Conservation (phyloP, 2,329 filamentous ascomycete species). For the Neophaeococcomyces aloes region DNA sequence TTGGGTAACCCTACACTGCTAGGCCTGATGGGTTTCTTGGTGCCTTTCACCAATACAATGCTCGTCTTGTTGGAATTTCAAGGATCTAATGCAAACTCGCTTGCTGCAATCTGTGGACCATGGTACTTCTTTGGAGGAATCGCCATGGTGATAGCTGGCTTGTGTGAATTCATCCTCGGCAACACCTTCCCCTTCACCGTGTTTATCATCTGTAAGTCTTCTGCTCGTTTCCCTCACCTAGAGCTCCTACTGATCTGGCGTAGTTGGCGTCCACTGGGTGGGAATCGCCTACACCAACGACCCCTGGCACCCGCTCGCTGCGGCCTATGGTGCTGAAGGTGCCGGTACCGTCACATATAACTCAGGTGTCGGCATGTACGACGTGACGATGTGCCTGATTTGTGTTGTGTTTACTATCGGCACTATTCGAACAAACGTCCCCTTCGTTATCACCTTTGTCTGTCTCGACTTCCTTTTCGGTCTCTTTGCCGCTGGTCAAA, state of each 20-base stretch:
- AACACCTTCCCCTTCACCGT: slow-evolving; percentile 48
- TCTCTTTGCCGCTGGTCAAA: slow-evolving; percentile 42
- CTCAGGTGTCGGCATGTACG: slow-evolving; percentile 42
- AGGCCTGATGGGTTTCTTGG: slow-evolving; percentile 6
- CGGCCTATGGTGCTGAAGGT: slow-evolving; percentile 29
- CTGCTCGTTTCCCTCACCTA: background rate
- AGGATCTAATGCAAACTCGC: slow-evolving; percentile 1
- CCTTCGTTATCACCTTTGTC: slow-evolving; percentile 59
- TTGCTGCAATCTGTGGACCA: slow-evolving; percentile 30
- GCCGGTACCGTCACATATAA: slow-evolving; percentile 20
- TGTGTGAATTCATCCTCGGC: slow-evolving; percentile 26
- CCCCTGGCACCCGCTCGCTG: slow-evolving; percentile 34
- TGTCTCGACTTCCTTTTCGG: slow-evolving; percentile 48
- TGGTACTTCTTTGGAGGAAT: slow-evolving; percentile 26
- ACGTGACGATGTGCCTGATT: slow-evolving; percentile 53
- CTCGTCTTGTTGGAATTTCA: slow-evolving; percentile 1
- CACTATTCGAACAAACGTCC: slow-evolving; percentile 60
- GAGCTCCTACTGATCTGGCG: background rate
- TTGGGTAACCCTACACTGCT: slow-evolving; percentile 4
- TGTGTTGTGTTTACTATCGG: slow-evolving; percentile 57
- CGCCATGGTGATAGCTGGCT: slow-evolving; percentile 23
- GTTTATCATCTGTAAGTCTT: slow-evolving; percentile 29
- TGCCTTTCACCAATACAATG: slow-evolving; percentile 6
- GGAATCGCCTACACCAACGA: slow-evolving; percentile 1
- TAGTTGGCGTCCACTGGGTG: slow-evolving; percentile 35